Conservation (phyloP, 2,329 filamentous ascomycete genomes). For the Byssothecium circinans region DNA sequence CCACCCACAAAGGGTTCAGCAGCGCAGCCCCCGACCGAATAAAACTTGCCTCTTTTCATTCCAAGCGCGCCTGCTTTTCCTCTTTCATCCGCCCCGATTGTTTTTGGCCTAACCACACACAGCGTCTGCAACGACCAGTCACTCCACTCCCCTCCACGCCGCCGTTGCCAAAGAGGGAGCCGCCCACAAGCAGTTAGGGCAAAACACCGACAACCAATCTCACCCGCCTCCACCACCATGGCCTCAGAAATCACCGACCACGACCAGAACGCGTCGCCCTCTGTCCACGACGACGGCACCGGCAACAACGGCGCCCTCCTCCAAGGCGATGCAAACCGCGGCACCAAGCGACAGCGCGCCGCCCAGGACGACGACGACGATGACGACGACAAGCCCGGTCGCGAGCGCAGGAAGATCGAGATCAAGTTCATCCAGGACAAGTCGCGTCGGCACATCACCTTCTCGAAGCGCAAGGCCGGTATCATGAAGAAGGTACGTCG, state of each 20-base stretch:
- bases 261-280: slow-evolving; percentile 54
- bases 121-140: slow-evolving; percentile 34
- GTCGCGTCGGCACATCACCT: slow-evolving; percentile 98
- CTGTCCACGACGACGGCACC: slow-evolving; percentile 55
- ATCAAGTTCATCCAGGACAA: slow-evolving; percentile 99
- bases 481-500: slow-evolving; percentile 98
- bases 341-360: slow-evolving; percentile 85
- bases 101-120: slow-evolving; percentile 38
- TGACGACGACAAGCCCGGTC: slow-evolving; percentile 94
- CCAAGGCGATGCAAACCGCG: slow-evolving; percentile 69
- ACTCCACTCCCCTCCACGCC: slow-evolving; percentile 25
- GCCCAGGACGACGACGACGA: slow-evolving; percentile 91
- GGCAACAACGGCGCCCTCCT: slow-evolving; percentile 60
- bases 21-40: slow-evolving; percentile 36
- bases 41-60: slow-evolving; percentile 37
- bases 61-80: slow-evolving; percentile 43
- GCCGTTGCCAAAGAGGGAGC: slow-evolving; percentile 33
- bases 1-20: slow-evolving; percentile 37
- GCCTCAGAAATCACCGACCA: slow-evolving; percentile 54
- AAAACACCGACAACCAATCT: slow-evolving; percentile 38
- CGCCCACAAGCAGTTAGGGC: slow-evolving; percentile 44
- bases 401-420: slow-evolving; percentile 98
- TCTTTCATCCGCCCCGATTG: slow-evolving; percentile 36
- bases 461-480: slow-evolving; percentile 98
- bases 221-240: slow-evolving; percentile 38